Base-by-base conservation (phyloP, 345 rosid species). In the Lepidium africanum region DNA sequence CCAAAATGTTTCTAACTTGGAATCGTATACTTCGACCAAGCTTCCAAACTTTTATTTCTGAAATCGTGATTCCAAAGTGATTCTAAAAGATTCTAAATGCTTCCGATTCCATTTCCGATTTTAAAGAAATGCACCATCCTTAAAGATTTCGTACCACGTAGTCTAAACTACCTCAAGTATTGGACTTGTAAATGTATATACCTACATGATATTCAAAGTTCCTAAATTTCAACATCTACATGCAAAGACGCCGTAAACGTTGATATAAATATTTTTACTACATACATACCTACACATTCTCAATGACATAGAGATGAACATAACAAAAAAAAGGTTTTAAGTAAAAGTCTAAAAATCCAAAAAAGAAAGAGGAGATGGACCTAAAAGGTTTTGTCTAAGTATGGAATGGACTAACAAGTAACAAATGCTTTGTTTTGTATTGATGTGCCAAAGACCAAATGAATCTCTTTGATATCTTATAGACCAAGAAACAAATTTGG, bases 201-300 rank as follows among this genome's bases (percentile, higher is more conserved):
- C n/a, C n/a, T n/a, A n/a, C n/a, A n/a, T n/a, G n/a, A n/a, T n/a
- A 15, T 49, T 49, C 8, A 32, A 10, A 33, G 59, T 54, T 14
- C 27, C 42, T 35, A 55, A 53, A 53, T 9, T 39, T 32, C 12
- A 10, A 57, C 17, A 12, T 38, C 17, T 57, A 19, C 7, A 57
- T 19, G 48, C 47, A 67, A 67, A 65, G 17, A 51, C 38, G 14
- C 41, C 1, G 49, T 32, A 37, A 11, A 27, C 39, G 32, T 69
- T 49, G 30, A 16, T 69, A 50, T 70, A 30, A 68, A 57, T 45
- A 57, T 42, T 43, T 32, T 50, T 50, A 50, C 52, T 70, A 40
- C 52, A 50, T 13, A n/a, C 13, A 47, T 13, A 61, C 42, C 69
- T 71, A 63, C 57, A 48, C 59, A 56, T 56, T 65, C 55, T 65